A percentile compares a stretch with the other conserved stretches of the same genome.
phyloP scores from a whole-genome alignment of 805 yeast genomes.

The Pichia californica region DNA sequence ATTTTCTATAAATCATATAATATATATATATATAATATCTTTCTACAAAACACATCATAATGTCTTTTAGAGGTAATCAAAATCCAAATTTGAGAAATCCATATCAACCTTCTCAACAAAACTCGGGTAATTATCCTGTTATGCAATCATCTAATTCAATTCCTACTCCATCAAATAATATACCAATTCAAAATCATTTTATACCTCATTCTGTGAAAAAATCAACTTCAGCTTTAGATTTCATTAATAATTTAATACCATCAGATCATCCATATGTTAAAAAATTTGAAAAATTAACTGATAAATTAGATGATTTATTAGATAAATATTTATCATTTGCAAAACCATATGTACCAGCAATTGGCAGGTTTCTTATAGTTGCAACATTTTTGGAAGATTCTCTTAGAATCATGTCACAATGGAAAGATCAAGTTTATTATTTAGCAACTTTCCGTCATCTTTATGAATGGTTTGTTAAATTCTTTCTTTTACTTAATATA shows the following conservation, averaged over 20 bases:
- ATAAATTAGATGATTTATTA: constrained; percentile 47
- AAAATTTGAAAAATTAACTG: constrained; percentile 45
- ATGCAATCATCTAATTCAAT: too few species aligned
- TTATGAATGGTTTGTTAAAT: constrained; percentile 69
- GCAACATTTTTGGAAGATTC: constrained; percentile 93
- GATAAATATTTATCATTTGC: constrained; percentile 45
- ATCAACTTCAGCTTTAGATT: constrained; percentile 16
- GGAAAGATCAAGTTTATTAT: constrained; percentile 87
- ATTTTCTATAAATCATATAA: too few species aligned
- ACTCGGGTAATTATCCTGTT: too few species aligned
- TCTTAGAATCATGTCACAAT: constrained; percentile 73
- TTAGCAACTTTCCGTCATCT: constrained; percentile 72
- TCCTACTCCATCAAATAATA: too few species aligned
- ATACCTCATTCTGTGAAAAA: constrained; percentile 7
- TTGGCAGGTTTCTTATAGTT: constrained; percentile 86
- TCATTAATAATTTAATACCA: constrained; percentile 26
- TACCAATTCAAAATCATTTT: constrained; percentile 1
- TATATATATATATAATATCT: too few species aligned
- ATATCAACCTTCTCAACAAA: neutral
- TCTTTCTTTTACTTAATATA: constrained; percentile 61
- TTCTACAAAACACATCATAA: too few species aligned
- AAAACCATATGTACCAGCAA: constrained; percentile 74
- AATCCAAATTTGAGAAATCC: constrained; percentile 17
- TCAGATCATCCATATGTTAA: constrained; percentile 27
- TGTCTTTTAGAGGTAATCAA: constrained; percentile 31